Evolutionary conservation across 805 yeast genomes (phyloP).

Genomic region (Teunomyces lycoperdinae): DNA sequence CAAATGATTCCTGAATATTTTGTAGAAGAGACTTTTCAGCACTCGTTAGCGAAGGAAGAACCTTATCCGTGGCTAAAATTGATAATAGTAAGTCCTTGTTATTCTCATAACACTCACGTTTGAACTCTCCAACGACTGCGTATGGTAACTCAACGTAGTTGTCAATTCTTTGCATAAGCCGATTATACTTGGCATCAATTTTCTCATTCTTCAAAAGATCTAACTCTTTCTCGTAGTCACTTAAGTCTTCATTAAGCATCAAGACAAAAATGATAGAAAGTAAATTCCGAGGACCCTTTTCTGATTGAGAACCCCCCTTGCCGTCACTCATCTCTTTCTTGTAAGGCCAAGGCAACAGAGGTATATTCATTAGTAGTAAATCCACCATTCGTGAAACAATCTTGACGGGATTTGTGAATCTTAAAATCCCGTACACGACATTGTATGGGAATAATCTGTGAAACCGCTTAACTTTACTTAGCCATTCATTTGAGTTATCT

Average conservation of each 20-base stretch:
- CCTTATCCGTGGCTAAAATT: conserved; percentile 17
- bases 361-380: conserved; percentile 59
- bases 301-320: conserved; percentile 4
- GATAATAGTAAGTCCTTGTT: conserved; percentile 22
- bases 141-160: conserved; percentile 17
- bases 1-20: conserved; percentile 15
- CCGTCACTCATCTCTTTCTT: conserved; percentile 16
- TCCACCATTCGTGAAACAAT: conserved; percentile 79
- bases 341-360: conserved; percentile 21
- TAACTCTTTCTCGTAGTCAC: conserved; percentile 55
- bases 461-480: conserved; percentile 64
- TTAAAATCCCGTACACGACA: conserved; percentile 70
- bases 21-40: not conserved
- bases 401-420: conserved; percentile 83
- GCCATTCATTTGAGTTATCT: conserved; percentile 76
- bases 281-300: conserved; percentile 33
- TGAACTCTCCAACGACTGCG: conserved; percentile 12
- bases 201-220: conserved; percentile 41
- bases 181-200: conserved; percentile 24
- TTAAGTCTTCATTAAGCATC: conserved; percentile 71
- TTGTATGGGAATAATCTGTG: conserved; percentile 81
- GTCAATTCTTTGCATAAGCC: conserved; percentile 27
- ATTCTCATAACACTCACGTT: conserved; percentile 12
- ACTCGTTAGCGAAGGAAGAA: conserved; percentile 18
- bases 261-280: conserved; percentile 74